These are phyloP conservation scores for Penicillium waksmanii DNA, from an alignment of 495 filamentous ascomycete genomes.

Conservation along the genomic window DNA sequence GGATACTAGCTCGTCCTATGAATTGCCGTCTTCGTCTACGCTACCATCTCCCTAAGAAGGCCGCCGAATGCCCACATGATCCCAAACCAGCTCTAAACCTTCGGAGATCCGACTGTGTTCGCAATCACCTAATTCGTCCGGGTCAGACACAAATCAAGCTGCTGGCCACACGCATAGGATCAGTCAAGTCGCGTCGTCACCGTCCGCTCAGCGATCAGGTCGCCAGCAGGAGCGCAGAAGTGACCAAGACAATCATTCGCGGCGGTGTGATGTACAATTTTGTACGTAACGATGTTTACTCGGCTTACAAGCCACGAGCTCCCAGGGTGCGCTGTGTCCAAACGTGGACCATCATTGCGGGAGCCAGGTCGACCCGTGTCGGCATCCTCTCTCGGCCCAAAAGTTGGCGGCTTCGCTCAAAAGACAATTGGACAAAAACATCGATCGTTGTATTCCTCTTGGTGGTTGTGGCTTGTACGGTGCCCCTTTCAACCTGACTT, in stretches of 20 bases:
- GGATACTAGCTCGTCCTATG: constrained; percentile 23
- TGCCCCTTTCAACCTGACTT: constrained; percentile 46
- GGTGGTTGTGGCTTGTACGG: constrained; percentile 27
- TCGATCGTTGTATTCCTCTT: constrained; percentile 32
- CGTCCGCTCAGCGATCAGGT: constrained; percentile 14
- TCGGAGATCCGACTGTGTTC: too few relatives aligned
- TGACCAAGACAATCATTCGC: constrained; percentile 14
- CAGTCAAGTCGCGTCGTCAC: constrained; percentile 27
- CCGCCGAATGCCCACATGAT: constrained; percentile 8
- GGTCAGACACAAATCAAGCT: constrained; percentile 12
- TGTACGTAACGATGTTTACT: constrained; percentile 53
- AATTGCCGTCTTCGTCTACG: constrained; percentile 21
- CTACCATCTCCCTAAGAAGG: constrained; percentile 14
- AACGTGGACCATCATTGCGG: constrained; percentile 42
- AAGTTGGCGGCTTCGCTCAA: constrained; percentile 23
- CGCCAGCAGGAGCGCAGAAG: constrained; percentile 14
- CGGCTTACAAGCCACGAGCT: constrained; percentile 36
- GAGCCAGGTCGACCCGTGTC: constrained; percentile 1
- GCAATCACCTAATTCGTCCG: too few relatives aligned
- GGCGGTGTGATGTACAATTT: constrained; percentile 27
- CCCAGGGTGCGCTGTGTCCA: constrained; percentile 45
- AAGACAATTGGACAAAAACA: constrained; percentile 32
- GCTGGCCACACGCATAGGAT: constrained; percentile 29
- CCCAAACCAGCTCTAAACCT: constrained; percentile 11
- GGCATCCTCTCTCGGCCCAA: constrained; percentile 25